phyloP scores from a whole-genome alignment of 257 asterid species.

The Solanum bulbocastanum region DNA sequence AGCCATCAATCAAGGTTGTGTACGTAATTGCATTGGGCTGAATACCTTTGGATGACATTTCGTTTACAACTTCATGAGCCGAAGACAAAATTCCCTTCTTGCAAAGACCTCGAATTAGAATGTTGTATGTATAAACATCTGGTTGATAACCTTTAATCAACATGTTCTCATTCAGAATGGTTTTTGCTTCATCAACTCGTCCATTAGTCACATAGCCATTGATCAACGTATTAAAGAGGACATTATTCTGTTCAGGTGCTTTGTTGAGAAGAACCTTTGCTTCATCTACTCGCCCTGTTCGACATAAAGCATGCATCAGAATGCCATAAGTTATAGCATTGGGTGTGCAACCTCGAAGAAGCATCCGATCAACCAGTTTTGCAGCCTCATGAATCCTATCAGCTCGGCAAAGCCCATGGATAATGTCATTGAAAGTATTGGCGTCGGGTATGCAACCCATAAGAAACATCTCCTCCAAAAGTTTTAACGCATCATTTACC shows the following conservation, averaged over 20 bases:
- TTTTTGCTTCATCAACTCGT: slow-evolving; percentile 65
- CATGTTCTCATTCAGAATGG: slow-evolving; percentile 39
- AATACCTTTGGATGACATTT: slow-evolving; percentile 38
- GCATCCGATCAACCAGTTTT: slow-evolving; percentile 87
- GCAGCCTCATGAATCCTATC: slow-evolving; percentile 80
- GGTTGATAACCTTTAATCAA: slow-evolving; percentile 31
- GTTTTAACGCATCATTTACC: slow-evolving; percentile 64
- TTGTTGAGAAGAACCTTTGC: slow-evolving; percentile 54
- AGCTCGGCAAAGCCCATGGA: slow-evolving; percentile 62
- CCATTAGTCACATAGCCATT: slow-evolving; percentile 47
- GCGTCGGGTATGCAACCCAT: slow-evolving; percentile 87
- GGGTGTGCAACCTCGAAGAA: slow-evolving; percentile 58
- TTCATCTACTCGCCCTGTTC: slow-evolving; percentile 53
- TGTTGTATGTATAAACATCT: slow-evolving; percentile 72
- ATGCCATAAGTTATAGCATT: slow-evolving; percentile 76
- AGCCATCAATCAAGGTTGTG: slow-evolving; percentile 69
- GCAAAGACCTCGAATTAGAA: slow-evolving; percentile 73
- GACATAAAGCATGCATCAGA: slow-evolving; percentile 68
- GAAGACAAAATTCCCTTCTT: slow-evolving; percentile 51
- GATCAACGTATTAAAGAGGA: slow-evolving; percentile 58
- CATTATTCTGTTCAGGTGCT: slow-evolving; percentile 46
- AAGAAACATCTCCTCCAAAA: slow-evolving; percentile 92
- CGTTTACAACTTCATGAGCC: slow-evolving; percentile 43
- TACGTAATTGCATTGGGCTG: slow-evolving; percentile 60
- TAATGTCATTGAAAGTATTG: slow-evolving; percentile 74